Evolutionary conservation across 169 alveolate genomes (phyloP).

Genomic region (Plasmodium vivax): DNA sequence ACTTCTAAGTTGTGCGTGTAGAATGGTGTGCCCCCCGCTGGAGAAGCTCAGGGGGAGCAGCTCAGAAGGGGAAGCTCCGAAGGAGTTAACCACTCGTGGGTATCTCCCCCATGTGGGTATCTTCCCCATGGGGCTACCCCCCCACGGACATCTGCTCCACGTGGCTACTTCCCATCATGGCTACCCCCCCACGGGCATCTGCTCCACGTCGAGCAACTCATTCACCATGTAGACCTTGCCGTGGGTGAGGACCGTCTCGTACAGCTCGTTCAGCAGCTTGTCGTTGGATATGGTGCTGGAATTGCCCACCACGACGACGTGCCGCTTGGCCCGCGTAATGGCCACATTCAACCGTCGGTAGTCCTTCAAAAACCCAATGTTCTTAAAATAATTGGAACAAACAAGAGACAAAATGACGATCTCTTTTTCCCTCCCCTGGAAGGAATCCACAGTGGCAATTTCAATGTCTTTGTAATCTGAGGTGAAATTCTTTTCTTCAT

Average conservation of each 20-base stretch:
- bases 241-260: constrained; percentile 30
- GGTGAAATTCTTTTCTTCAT: constrained; percentile 13
- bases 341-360: constrained; percentile 90
- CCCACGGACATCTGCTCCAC: too few species aligned
- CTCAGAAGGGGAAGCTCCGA: background rate
- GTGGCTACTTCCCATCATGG: background rate
- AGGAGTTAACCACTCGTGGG: background rate
- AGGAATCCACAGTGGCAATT: constrained; percentile 74
- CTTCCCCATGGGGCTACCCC: background rate
- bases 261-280: constrained; percentile 32
- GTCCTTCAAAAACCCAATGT: constrained; percentile 86
- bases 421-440: constrained; percentile 77
- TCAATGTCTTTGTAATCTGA: constrained; percentile 14
- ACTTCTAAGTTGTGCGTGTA: background rate
- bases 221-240: constrained; percentile 63
- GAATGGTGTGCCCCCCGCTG: background rate
- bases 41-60: too few species aligned
- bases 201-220: constrained; percentile 52
- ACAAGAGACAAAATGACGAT: constrained; percentile 71
- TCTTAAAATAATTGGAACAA: constrained; percentile 70
- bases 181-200: background rate
- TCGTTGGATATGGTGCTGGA: constrained; percentile 77
- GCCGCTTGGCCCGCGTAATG: constrained; percentile 88
- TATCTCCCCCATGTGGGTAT: background rate
- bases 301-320: constrained; percentile 86